Conservation (phyloP, 2,329 filamentous ascomycete genomes). For the Onygena corvina region DNA sequence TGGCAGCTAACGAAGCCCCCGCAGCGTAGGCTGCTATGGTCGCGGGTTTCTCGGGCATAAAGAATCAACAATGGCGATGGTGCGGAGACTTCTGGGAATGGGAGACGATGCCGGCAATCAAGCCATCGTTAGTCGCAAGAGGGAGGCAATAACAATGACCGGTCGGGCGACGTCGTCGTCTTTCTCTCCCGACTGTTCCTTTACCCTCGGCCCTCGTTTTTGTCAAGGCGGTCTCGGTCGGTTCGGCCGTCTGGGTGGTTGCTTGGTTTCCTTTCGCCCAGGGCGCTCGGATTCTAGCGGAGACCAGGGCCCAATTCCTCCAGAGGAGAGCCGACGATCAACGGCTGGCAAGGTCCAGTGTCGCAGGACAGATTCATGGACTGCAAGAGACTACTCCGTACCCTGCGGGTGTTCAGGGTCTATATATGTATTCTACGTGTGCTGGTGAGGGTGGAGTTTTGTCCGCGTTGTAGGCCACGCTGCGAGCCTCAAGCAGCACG, state of each 20-base stretch:
- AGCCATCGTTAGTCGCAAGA: background rate
- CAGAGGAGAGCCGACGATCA: background rate
- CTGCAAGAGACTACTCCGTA: too few species aligned
- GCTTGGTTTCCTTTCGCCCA: background rate
- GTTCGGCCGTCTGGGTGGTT: background rate
- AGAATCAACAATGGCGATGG: background rate
- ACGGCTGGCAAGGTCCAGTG: background rate
- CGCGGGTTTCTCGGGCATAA: conserved; percentile 66
- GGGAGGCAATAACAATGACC: background rate
- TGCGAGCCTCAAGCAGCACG: too few species aligned
- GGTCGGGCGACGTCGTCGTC: background rate
- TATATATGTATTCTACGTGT: too few species aligned
- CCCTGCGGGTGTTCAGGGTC: too few species aligned
- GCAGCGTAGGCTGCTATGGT: conserved; percentile 88
- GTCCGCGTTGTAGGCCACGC: too few species aligned
- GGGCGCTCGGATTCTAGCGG: conserved; percentile 3
- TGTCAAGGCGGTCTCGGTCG: background rate
- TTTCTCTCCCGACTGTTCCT: background rate
- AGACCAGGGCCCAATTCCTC: background rate
- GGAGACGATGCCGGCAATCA: background rate
- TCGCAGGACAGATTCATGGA: background rate
- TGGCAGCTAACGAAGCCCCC: conserved; percentile 84
- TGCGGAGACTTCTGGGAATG: background rate
- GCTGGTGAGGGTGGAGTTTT: too few species aligned
- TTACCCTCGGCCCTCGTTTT: too few species aligned